Conservation (phyloP, 306 rosid genomes). For the Ochetophila trinervis region DNA sequence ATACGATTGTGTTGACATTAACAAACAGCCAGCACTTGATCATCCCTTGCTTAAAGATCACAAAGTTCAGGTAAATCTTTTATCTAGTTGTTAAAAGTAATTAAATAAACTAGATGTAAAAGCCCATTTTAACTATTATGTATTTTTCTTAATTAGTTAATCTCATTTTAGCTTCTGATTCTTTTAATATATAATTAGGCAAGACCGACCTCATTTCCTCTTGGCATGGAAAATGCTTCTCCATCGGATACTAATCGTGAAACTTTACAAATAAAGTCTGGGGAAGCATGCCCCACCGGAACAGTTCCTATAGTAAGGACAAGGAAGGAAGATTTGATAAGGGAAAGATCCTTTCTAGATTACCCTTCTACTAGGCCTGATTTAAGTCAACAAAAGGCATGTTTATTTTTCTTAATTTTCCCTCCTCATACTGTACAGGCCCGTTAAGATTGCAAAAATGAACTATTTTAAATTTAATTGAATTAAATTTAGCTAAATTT, state of each 20-base stretch:
- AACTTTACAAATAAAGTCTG: not conserved
- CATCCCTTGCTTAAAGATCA: slow-evolving; percentile 30
- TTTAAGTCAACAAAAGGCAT: not conserved
- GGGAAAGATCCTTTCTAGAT: slow-evolving; percentile 10
- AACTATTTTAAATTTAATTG: too few species aligned
- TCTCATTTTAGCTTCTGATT: not conserved
- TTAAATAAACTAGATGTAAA: too few species aligned
- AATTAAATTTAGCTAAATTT: too few species aligned
- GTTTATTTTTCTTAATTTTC: not conserved
- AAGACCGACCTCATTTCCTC: slow-evolving; percentile 6
- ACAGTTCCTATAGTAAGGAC: slow-evolving; percentile 19
- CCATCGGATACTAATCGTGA: not conserved
- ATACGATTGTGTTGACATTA: slow-evolving; percentile 28
- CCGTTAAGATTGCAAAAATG: too few species aligned
- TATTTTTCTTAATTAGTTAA: not conserved
- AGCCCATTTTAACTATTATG: too few species aligned
- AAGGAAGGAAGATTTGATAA: slow-evolving; percentile 18
- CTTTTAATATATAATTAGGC: not conserved
- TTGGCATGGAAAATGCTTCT: not conserved
- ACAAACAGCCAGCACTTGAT: slow-evolving; percentile 25
- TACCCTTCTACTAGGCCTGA: not conserved
- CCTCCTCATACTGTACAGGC: too few species aligned
- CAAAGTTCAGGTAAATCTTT: slow-evolving; percentile 23
- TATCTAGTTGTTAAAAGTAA: not conserved
- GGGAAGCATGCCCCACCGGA: slow-evolving; percentile 12